Evolutionary conservation across 2,329 filamentous ascomycete genomes (phyloP).

Genomic region (Coccinonectria pachysandricola): DNA sequence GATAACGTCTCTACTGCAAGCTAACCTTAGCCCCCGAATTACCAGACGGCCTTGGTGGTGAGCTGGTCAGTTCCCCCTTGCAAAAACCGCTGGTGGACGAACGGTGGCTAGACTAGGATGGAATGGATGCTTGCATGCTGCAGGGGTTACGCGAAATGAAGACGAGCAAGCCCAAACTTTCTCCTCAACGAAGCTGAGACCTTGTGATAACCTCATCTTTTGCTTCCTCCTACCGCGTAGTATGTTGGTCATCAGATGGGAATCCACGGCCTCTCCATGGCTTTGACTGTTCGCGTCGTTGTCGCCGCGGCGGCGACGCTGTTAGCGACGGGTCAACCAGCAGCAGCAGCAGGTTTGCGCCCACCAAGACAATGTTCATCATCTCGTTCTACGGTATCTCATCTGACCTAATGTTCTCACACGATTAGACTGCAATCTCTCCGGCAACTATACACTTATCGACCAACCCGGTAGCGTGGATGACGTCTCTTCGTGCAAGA

Average conservation of each 20-base stretch:
- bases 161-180: no score
- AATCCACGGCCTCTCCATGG: conserved; percentile 13
- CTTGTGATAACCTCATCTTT: conserved; percentile 5
- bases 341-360: conserved; percentile 13
- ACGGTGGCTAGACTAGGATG: no score
- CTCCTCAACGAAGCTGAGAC: no score
- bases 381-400: background rate
- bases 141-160: no score
- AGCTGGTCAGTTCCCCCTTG: no score
- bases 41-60: no score
- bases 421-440: conserved; percentile 18
- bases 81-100: no score
- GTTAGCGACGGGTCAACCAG: conserved; percentile 12
- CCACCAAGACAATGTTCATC: background rate
- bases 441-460: conserved; percentile 19
- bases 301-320: conserved; percentile 16
- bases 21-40: no score
- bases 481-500: conserved; percentile 14
- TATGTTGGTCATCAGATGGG: no score
- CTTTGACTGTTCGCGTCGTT: conserved; percentile 15
- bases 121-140: no score
- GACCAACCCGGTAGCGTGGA: conserved; percentile 11
- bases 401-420: conserved; percentile 1
- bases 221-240: no score
- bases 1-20: no score